Base-by-base conservation (phyloP, 768 basidiomycete genomes). In the Dioszegia crocea region DNA sequence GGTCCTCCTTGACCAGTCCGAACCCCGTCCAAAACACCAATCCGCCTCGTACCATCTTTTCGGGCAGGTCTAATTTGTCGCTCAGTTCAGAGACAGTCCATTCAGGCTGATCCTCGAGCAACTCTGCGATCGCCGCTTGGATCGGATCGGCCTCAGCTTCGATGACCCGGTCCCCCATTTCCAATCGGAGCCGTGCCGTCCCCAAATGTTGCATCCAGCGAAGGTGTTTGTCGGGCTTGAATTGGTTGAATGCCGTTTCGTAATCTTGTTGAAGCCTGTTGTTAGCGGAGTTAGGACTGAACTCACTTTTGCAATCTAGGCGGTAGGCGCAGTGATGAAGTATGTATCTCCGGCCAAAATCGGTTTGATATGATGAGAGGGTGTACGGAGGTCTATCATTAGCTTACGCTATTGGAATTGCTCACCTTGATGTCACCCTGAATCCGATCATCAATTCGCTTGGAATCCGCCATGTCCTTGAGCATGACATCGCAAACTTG, bases 401-500 rank as follows among this genome's bases (percentile, higher is more conserved):
- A 57, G 56, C 29, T 39, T 4, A 23, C 10, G 26, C 16, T 40
- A 5, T 17, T 19, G 4, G 10, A 38, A n/a, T n/a, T 4, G 33
- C 86, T 65, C 67, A 91, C 90, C 47, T 79, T 59, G 49, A 82
- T 81, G 70, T 88, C 85, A 0, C 85, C 82, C 65, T 94, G 90
- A 1, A 98, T 84, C 73, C 88, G 87, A n/a, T 84, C 84, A 73
- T 98, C 89, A 48, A 87, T 88, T 31, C 91, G 84, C 68, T 85
- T 87, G 39, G 94, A 96, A 76, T 98, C 92, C 2, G 90, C 88
- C 85, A 98, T 88, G 75, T 99, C 96, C 71, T 86, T 89, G 71
- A 98, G 79, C 96, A 99, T 98, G 55, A 99, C 92, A 73, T 98
- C 94, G 80, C 93, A 97, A 4, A 91, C 88, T 74, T 96, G 91